These are phyloP conservation scores for Rhynchospora pubera DNA, from an alignment of 176 grass and related monocot genomes.

Conservation along the genomic window DNA sequence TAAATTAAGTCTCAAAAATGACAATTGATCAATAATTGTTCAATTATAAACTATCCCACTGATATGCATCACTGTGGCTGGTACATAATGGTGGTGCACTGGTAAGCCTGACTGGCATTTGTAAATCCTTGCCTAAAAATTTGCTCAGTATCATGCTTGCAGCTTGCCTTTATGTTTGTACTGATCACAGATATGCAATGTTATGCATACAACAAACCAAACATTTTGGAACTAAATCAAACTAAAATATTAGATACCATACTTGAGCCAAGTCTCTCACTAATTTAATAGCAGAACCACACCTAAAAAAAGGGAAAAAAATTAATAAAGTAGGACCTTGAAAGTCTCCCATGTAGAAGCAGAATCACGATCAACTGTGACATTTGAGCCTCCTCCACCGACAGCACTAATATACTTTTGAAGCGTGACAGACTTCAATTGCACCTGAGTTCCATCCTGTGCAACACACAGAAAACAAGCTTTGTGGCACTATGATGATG, in stretches of 20 bases:
- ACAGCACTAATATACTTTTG: slow-evolving; percentile 56
- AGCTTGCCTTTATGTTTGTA: not conserved
- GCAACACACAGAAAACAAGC: slow-evolving; percentile 6
- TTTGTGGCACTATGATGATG: not conserved
- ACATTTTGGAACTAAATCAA: not conserved
- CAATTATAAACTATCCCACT: not conserved
- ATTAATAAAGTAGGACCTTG: slow-evolving; percentile 35
- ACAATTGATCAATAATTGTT: not conserved
- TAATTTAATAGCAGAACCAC: not conserved
- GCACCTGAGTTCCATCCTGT: slow-evolving; percentile 76
- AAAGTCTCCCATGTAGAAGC: slow-evolving; percentile 83
- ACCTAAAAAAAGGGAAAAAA: not conserved
- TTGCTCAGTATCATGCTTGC: not conserved
- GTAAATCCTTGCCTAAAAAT: not conserved
- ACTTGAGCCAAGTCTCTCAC: not conserved
- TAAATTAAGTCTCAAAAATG: not conserved
- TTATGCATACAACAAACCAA: not conserved
- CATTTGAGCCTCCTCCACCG: slow-evolving; percentile 35
- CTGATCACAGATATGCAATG: not conserved
- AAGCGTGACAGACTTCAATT: slow-evolving; percentile 63
- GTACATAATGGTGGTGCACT: not conserved
- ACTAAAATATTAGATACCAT: slow-evolving; percentile 18
- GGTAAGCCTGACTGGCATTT: not conserved
- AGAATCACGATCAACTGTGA: slow-evolving; percentile 44
- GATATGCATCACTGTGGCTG: not conserved